phyloP scores from a whole-genome alignment of 352 stramenopile genomes.

The Pythium guiyangense region DNA sequence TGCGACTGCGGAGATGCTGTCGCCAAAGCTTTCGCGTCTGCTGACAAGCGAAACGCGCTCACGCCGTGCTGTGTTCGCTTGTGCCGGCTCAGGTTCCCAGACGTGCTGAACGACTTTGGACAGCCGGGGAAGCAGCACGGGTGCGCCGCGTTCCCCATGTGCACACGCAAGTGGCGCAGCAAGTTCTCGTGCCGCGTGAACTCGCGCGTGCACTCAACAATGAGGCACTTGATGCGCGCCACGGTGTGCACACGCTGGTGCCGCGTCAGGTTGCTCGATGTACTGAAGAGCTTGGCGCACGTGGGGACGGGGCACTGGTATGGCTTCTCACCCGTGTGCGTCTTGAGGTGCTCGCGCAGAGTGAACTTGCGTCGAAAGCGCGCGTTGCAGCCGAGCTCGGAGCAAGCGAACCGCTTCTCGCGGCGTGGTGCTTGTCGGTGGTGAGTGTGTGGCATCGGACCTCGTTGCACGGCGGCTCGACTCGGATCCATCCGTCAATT shows the following conservation, averaged over 20 bases:
- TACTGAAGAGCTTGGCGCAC: constrained; percentile 69
- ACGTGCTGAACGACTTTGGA: constrained; percentile 60
- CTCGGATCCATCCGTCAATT: no score
- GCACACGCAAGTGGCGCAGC: constrained; percentile 39
- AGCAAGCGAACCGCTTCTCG: constrained; percentile 15
- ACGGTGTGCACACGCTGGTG: no score
- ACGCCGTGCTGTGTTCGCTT: constrained; percentile 47
- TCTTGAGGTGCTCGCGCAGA: constrained; percentile 71
- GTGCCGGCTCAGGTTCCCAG: constrained; percentile 60
- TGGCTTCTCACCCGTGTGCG: constrained; percentile 70
- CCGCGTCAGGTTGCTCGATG: constrained; percentile 59
- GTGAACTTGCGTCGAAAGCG: constrained; percentile 71
- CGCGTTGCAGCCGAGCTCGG: constrained; percentile 30
- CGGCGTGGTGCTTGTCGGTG: no score
- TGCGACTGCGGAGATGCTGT: neutral
- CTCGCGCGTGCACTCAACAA: constrained; percentile 33
- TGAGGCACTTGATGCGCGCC: constrained; percentile 54
- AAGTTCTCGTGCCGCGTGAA: constrained; percentile 51
- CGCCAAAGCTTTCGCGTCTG: no score
- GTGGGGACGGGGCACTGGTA: constrained; percentile 43
- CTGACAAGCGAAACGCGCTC: neutral
- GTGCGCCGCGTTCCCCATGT: constrained; percentile 40
- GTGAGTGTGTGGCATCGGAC: no score
- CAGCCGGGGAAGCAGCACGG: constrained; percentile 44
- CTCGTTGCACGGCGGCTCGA: no score